Evolutionary conservation across 345 rosid species (phyloP), one percentile per base, ranked within the genome.

Genomic region (Brassica juncea): DNA sequence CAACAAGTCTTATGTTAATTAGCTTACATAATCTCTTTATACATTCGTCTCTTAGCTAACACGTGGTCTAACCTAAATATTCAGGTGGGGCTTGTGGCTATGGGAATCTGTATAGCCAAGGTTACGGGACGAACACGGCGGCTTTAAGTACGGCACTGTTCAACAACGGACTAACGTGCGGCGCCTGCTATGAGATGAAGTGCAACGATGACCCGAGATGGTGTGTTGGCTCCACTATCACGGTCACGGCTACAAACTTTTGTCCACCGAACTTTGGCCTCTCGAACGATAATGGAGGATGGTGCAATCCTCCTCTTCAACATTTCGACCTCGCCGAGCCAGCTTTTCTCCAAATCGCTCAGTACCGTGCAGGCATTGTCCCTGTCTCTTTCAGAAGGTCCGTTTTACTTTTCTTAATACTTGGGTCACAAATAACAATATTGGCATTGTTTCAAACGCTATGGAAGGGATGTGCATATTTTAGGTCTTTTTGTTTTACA

Each of bases 241-340:
- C 79, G 9, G 94, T 91, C 77, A 91, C 97, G 3, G 94, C 97
- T 47, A 91, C 97, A 44, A 91, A 91, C 83, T 89, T 89, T 83
- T 91, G 99, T 73, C 99, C 99, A 3, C 99, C 99, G 0, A 94
- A 94, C 87, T 3, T 4, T 0, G 94, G 87, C 12, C 76, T 86
- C 55, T 6, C 97, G 5, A 94, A 92, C 8, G 89, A 88, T 84
- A 91, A 94, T 9, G 99, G 99, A 27, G 99, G 99, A 12, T 94
- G 99, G 99, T 94, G 99, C 83, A 94, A 94, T 68, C 97, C 99
- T 77, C 99, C 99, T 34, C 97, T 94, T 34, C 89, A 94, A 62
- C 99, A 94, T 81, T 94, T 94, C 19, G 99, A 94, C 81, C 42
- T 94, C 81, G 99, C 99, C 4, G 97, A 94, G 78, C 99, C 99